These are phyloP conservation scores for Houttuynia cordata DNA, from an alignment of 164 flowering plant species.

Conservation along the genomic window DNA sequence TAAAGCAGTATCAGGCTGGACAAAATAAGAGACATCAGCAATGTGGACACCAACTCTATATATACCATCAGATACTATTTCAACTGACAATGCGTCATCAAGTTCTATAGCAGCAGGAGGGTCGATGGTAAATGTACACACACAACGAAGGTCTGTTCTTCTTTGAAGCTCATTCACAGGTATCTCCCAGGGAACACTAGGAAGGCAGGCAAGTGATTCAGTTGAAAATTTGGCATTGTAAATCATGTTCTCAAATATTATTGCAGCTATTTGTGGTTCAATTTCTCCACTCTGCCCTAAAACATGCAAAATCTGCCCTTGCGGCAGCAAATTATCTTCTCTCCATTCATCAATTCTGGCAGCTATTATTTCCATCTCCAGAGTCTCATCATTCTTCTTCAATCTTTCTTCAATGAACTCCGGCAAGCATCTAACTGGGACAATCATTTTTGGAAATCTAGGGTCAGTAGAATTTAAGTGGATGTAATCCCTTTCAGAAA, in stretches of 20 bases:
- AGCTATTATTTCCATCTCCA: constrained; percentile 70
- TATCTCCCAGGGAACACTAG: constrained; percentile 52
- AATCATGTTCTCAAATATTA: constrained; percentile 66
- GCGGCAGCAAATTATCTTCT: constrained; percentile 52
- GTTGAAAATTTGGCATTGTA: constrained; percentile 47
- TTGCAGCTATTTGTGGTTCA: constrained; percentile 61
- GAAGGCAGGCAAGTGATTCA: constrained; percentile 67
- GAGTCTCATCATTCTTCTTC: constrained; percentile 38
- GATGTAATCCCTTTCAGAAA: constrained; percentile 29
- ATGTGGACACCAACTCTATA: constrained; percentile 82
- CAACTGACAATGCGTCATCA: constrained; percentile 93
- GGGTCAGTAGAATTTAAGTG: constrained; percentile 56
- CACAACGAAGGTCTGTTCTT: constrained; percentile 64
- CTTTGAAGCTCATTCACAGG: constrained; percentile 43
- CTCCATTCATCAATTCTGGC: constrained; percentile 61
- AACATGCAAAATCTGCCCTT: constrained; percentile 35
- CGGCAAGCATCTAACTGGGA: constrained; percentile 43
- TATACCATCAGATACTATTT: constrained; percentile 36
- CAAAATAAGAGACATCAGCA: constrained; percentile 86
- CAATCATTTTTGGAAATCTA: constrained; percentile 64
- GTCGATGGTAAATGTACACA: constrained; percentile 82
- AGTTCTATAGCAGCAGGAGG: constrained; percentile 76
- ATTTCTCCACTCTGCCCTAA: constrained; percentile 75
- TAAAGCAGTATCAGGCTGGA: constrained; percentile 54
- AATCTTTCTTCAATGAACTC: constrained; percentile 48